These are phyloP conservation scores for Aquilaria sinensis DNA, from an alignment of 345 rosid species.

Conservation along the genomic window DNA sequence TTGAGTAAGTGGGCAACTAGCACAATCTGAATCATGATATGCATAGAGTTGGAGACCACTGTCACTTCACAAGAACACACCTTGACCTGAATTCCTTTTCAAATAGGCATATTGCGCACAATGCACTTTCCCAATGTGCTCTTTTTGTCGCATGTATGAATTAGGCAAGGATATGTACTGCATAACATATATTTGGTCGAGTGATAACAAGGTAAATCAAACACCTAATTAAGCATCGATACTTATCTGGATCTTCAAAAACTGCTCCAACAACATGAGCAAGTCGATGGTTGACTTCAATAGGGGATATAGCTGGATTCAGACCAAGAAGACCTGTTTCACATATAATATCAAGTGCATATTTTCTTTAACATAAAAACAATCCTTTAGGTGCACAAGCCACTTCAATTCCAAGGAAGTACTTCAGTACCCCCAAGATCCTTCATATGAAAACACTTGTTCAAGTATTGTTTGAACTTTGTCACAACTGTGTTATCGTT, in stretches of 20 bases:
- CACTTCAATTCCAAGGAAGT: conserved; percentile 4
- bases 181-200: not conserved
- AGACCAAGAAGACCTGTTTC: not conserved
- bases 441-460: not conserved
- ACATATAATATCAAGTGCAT: not conserved
- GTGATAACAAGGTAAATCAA: conserved; percentile 8
- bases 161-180: conserved; percentile 1
- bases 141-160: not conserved
- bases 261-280: not conserved
- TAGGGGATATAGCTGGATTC: not conserved
- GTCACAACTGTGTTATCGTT: not conserved
- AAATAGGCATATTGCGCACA: not conserved
- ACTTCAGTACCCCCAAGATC: not conserved
- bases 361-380: not conserved
- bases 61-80: not conserved
- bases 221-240: conserved; percentile 6
- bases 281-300: not conserved
- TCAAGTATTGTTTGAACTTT: not conserved
- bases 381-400: not conserved
- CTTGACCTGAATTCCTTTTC: not conserved
- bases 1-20: not conserved
- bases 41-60: not conserved
- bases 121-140: not conserved
- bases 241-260: not conserved
- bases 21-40: not conserved